A percentile compares a stretch with the other conserved stretches of the same genome.
These are phyloP conservation scores for Helianthus tuberosus DNA, from an alignment of 129 eudicot species.

Conservation along the genomic window DNA sequence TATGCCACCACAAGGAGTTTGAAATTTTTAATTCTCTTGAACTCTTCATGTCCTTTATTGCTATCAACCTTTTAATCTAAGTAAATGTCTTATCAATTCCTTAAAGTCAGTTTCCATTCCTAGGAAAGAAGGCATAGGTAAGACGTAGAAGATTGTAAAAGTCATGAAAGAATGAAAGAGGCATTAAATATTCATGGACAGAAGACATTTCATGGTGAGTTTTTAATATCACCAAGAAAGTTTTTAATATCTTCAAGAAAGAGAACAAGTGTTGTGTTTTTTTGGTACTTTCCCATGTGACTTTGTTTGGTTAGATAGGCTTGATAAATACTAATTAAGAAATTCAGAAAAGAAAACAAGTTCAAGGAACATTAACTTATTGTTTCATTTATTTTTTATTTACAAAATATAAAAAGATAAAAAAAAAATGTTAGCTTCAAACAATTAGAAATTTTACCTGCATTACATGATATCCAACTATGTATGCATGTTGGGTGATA, in stretches of 20 bases:
- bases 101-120: slow-evolving; percentile 31
- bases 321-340: background rate
- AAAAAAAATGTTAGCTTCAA: background rate
- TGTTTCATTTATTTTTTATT: background rate
- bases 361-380: background rate
- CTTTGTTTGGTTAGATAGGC: slow-evolving; percentile 22
- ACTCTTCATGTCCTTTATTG: slow-evolving; percentile 40
- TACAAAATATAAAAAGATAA: background rate
- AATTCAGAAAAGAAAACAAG: slow-evolving; percentile 3
- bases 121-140: slow-evolving; percentile 39
- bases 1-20: slow-evolving; percentile 39
- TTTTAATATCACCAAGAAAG: slow-evolving; percentile 30
- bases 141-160: slow-evolving; percentile 37
- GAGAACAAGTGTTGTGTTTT: slow-evolving; percentile 39
- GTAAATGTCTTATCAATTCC: slow-evolving; percentile 41
- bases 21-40: slow-evolving; percentile 44
- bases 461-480: too few relatives aligned
- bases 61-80: slow-evolving; percentile 34
- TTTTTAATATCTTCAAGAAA: slow-evolving; percentile 29
- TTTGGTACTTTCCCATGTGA: slow-evolving; percentile 40
- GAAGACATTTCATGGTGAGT: slow-evolving; percentile 40
- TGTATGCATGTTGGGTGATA: too few relatives aligned
- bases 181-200: slow-evolving; percentile 33
- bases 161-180: slow-evolving; percentile 42
- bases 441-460: background rate